Percentiles rank a stretch among this genome's conserved stretches.
Evolutionary conservation across 2,329 filamentous ascomycete genomes (phyloP).

Genomic region (Pyrenophora tritici-repentis): DNA sequence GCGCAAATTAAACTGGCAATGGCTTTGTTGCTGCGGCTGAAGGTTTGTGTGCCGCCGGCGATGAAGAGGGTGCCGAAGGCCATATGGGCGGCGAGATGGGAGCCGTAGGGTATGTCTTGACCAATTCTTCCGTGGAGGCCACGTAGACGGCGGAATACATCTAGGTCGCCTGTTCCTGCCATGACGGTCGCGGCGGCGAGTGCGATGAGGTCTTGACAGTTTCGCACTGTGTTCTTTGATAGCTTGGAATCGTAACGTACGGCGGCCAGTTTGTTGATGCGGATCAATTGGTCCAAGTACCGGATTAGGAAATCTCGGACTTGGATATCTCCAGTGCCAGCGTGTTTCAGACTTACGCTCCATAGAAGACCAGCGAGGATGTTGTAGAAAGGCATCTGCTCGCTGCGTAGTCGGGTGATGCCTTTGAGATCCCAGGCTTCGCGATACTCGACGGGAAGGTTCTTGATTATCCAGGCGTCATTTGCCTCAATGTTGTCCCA

Average conservation of each 20-base stretch:
- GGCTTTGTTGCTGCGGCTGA: conserved; percentile 85
- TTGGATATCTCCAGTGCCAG: conserved; percentile 59
- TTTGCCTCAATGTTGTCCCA: conserved; percentile 82
- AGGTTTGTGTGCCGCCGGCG: conserved; percentile 88
- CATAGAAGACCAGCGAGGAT: conserved; percentile 90
- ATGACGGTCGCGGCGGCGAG: conserved; percentile 86
- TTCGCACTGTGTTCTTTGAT: conserved; percentile 79
- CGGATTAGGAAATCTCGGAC: conserved; percentile 82
- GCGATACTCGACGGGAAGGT: conserved; percentile 73
- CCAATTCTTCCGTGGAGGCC: conserved; percentile 87
- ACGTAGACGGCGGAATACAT: conserved; percentile 81
- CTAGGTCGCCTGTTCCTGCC: conserved; percentile 91
- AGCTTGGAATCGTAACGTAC: conserved; percentile 81
- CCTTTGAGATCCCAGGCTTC: conserved; percentile 63
- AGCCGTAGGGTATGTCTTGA: conserved; percentile 84
- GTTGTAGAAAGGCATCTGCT: conserved; percentile 90
- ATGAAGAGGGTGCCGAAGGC: conserved; percentile 90
- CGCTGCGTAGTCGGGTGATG: conserved; percentile 70
- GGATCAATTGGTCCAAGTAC: conserved; percentile 85
- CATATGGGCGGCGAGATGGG: conserved; percentile 89
- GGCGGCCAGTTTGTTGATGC: conserved; percentile 69
- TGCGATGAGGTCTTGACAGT: conserved; percentile 88
- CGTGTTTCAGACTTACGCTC: conserved; percentile 55
- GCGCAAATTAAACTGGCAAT: conserved; percentile 84
- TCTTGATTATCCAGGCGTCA: conserved; percentile 74